Percentiles rank a stretch among this genome's conserved stretches.
Evolutionary conservation across 768 basidiomycete species (phyloP).

Genomic region (Lactifluus subvellereus): DNA sequence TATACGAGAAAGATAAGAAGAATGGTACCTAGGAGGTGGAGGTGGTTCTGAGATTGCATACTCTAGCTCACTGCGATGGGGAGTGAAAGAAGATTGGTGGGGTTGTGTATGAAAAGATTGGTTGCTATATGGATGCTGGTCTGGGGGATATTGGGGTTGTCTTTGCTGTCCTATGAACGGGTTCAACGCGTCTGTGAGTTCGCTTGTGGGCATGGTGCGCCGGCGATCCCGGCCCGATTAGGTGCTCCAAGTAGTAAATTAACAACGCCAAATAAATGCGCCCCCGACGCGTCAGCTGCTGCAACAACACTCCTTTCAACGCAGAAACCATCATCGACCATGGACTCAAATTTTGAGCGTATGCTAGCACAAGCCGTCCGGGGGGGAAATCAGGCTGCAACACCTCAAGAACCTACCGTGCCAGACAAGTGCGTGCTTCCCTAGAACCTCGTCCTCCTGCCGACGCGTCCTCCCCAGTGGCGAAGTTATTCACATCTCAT

Average conservation of each 20-base stretch:
- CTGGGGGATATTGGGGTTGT: slow-evolving; percentile 18
- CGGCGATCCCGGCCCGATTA: slow-evolving; percentile 6
- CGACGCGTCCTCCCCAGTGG: slow-evolving; percentile 45
- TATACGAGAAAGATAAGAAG: not conserved
- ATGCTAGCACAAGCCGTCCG: slow-evolving; percentile 33
- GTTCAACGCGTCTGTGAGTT: slow-evolving; percentile 75
- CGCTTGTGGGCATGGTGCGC: slow-evolving; percentile 54
- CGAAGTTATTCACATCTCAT: slow-evolving; percentile 96
- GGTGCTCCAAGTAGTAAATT: not conserved
- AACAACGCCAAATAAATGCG: slow-evolving; percentile 15
- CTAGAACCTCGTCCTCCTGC: slow-evolving; percentile 10
- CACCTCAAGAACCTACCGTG: slow-evolving; percentile 44
- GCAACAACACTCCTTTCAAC: not conserved
- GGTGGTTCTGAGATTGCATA: slow-evolving; percentile 47
- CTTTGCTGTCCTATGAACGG: slow-evolving; percentile 47
- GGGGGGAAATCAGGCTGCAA: slow-evolving; percentile 8
- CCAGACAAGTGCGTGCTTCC: slow-evolving; percentile 65
- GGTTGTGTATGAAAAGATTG: slow-evolving; percentile 6
- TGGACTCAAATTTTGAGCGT: slow-evolving; percentile 32
- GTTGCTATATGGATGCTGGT: not conserved
- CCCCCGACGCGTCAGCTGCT: slow-evolving; percentile 25
- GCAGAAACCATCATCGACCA: slow-evolving; percentile 17
- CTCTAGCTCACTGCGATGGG: slow-evolving; percentile 62
- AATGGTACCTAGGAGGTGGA: slow-evolving; percentile 27
- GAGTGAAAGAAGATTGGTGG: slow-evolving; percentile 26